phyloP scores from a whole-genome alignment of 1,284 basidiomycete genomes.

The Melampsora larici-populina region DNA sequence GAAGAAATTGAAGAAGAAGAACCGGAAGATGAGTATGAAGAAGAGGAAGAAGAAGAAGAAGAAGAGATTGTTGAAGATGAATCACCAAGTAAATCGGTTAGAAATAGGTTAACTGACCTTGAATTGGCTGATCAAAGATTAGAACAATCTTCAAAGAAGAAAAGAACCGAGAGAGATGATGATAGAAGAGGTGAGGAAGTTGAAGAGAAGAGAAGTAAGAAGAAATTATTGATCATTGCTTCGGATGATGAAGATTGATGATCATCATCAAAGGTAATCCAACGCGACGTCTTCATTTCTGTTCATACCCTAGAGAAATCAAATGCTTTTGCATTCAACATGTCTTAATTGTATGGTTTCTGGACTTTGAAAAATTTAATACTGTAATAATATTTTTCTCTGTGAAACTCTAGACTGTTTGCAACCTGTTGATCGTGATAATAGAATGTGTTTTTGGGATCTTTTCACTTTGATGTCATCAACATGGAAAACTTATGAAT shows the following conservation, averaged over 20 bases:
- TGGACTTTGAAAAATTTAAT: too few relatives aligned
- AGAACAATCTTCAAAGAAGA: conserved; percentile 16
- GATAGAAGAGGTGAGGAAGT: background rate
- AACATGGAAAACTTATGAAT: too few relatives aligned
- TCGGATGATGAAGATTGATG: conserved; percentile 42
- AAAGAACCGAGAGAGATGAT: background rate
- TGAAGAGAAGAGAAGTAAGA: conserved; percentile 13
- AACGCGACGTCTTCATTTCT: too few relatives aligned
- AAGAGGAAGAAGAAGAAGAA: conserved; percentile 47
- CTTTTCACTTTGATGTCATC: too few relatives aligned
- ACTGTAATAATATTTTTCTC: too few relatives aligned
- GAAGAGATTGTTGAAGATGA: conserved; percentile 46
- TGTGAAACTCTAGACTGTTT: too few relatives aligned
- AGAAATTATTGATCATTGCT: conserved; percentile 32
- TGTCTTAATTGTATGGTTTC: too few relatives aligned
- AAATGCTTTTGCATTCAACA: too few relatives aligned
- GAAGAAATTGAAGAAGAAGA: conserved; percentile 44
- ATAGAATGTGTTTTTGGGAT: too few relatives aligned
- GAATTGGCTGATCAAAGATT: conserved; percentile 28
- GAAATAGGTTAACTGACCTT: conserved; percentile 19
- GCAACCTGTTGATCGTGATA: too few relatives aligned
- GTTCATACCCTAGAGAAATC: too few relatives aligned
- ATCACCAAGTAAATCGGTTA: conserved; percentile 46
- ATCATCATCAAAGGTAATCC: too few relatives aligned
- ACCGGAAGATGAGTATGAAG: conserved; percentile 45